Conservation (phyloP, 2,329 filamentous ascomycete genomes). For the Torrubiellomyces zombiae region DNA sequence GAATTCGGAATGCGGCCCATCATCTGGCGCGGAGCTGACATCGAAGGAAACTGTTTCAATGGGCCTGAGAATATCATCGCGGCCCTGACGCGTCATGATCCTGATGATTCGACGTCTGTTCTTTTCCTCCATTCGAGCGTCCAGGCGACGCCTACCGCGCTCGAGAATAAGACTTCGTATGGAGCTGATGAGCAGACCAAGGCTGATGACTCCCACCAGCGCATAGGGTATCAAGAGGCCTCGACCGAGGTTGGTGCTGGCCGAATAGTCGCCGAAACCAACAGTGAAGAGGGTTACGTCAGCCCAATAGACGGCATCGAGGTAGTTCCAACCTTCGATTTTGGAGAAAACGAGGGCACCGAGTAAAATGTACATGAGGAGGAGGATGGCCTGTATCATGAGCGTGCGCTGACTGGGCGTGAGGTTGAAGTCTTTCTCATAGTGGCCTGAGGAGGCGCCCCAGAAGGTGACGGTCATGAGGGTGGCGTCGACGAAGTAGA, state of each 20-base stretch:
- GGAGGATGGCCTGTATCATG: conserved; percentile 78
- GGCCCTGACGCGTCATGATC: conserved; percentile 25
- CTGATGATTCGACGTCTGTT: conserved; percentile 32
- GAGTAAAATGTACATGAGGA: conserved; percentile 64
- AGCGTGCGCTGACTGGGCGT: conserved; percentile 70
- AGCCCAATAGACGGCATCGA: conserved; percentile 67
- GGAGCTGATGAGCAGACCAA: conserved; percentile 69
- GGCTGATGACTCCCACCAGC: conserved; percentile 65
- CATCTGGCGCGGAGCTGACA: conserved; percentile 4
- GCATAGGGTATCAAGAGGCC: conserved; percentile 71
- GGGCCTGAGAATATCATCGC: conserved; percentile 32
- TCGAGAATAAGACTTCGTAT: conserved; percentile 52
- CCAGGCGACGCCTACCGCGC: conserved; percentile 34
- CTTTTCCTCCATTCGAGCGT: conserved; percentile 42
- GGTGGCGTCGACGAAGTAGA: conserved; percentile 66
- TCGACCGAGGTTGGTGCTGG: conserved; percentile 37
- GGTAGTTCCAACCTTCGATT: conserved; percentile 59
- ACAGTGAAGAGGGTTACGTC: conserved; percentile 54
- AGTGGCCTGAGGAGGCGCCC: conserved; percentile 53
- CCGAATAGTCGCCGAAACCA: conserved; percentile 40
- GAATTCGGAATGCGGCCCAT: conserved; percentile 23
- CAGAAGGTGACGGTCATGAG: conserved; percentile 66
- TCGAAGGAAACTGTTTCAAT: conserved; percentile 19
- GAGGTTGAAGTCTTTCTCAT: conserved; percentile 61
- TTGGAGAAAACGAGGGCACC: conserved; percentile 60